Evolutionary conservation across 805 yeast genomes (phyloP).

Genomic region (Starmerella powellii): DNA sequence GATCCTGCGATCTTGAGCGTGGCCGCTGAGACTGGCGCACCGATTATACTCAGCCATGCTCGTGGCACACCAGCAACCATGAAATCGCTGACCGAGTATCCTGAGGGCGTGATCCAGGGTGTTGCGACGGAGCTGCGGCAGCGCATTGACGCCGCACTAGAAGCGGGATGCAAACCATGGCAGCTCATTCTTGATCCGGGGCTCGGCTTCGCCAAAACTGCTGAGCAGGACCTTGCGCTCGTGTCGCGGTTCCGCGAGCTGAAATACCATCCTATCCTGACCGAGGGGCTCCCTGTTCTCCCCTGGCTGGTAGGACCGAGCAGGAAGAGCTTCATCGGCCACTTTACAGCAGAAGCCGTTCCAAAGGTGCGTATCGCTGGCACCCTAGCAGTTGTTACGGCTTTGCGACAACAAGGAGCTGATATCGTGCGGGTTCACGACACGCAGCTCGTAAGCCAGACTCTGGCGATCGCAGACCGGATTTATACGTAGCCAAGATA

Average conservation of each 20-base stretch:
- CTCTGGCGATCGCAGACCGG: constrained; percentile 58
- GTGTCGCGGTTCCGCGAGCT: constrained; percentile 34
- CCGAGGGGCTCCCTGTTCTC: constrained; percentile 30
- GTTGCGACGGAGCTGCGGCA: constrained; percentile 53
- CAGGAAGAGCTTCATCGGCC: constrained; percentile 76
- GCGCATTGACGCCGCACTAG: constrained; percentile 45
- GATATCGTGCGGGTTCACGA: constrained; percentile 88
- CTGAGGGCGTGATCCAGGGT: constrained; percentile 37
- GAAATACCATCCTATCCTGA: constrained; percentile 21
- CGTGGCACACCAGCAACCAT: constrained; percentile 73
- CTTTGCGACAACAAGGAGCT: constrained; percentile 59
- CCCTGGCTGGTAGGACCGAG: constrained; percentile 80
- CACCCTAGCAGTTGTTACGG: constrained; percentile 61
- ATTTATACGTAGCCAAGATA: constrained; percentile 38
- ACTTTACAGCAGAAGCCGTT: constrained; percentile 44
- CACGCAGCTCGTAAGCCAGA: constrained; percentile 46
- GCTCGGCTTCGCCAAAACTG: constrained; percentile 82
- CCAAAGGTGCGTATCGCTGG: constrained; percentile 60
- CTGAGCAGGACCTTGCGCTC: constrained; percentile 55
- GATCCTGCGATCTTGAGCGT: constrained; percentile 58
- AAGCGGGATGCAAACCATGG: constrained; percentile 68
- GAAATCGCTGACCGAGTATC: constrained; percentile 48
- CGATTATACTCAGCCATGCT: constrained; percentile 72
- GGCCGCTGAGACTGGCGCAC: constrained; percentile 52
- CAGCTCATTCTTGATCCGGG: constrained; percentile 92